A percentile compares a stretch with the other conserved stretches of the same genome.
These are phyloP conservation scores for Pseudomicrostroma phylloplanum DNA, from an alignment of 1,284 basidiomycete species.

Conservation along the genomic window DNA sequence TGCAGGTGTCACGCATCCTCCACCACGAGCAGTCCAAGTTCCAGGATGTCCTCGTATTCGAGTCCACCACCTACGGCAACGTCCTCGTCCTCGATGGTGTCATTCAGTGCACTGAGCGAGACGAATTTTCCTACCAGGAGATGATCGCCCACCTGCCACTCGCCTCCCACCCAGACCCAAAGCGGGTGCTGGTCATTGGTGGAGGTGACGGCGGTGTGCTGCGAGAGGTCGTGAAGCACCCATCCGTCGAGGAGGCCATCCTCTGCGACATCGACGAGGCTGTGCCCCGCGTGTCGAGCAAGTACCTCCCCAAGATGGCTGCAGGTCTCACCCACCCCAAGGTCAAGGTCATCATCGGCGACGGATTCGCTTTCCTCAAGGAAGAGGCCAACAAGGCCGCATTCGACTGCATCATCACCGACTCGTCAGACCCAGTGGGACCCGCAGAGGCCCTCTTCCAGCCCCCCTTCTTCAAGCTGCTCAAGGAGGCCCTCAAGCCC, in stretches of 20 bases:
- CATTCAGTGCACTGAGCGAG: constrained; percentile 93
- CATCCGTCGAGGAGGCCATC: constrained; percentile 81
- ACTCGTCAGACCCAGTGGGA: constrained; percentile 96
- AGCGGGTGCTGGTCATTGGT: constrained; percentile 91
- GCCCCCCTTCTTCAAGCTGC: constrained; percentile 92
- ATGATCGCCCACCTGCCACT: constrained; percentile 97
- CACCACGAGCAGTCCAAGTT: constrained; percentile 88
- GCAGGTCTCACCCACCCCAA: constrained; percentile 72
- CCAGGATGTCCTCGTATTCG: constrained; percentile 62
- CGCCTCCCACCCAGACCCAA: constrained; percentile 90
- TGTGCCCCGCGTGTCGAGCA: constrained; percentile 88
- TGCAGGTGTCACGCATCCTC: constrained; percentile 79
- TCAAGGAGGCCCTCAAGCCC: constrained; percentile 78
- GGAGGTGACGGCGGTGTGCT: constrained; percentile 74
- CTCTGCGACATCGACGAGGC: constrained; percentile 99
- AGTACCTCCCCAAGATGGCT: constrained; percentile 91
- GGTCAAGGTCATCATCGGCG: constrained; percentile 83
- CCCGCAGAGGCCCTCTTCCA: constrained; percentile 92
- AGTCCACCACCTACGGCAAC: constrained; percentile 61
- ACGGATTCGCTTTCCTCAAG: constrained; percentile 94
- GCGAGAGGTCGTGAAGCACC: constrained; percentile 92
- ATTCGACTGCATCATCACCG: constrained; percentile 96
- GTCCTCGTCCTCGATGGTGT: constrained; percentile 93
- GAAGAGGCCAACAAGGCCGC: constrained; percentile 67
- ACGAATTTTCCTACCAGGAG: constrained; percentile 99